Conservation (phyloP, 1,139 yeast genomes). For the Chernovozyma sophiae-reginae region DNA sequence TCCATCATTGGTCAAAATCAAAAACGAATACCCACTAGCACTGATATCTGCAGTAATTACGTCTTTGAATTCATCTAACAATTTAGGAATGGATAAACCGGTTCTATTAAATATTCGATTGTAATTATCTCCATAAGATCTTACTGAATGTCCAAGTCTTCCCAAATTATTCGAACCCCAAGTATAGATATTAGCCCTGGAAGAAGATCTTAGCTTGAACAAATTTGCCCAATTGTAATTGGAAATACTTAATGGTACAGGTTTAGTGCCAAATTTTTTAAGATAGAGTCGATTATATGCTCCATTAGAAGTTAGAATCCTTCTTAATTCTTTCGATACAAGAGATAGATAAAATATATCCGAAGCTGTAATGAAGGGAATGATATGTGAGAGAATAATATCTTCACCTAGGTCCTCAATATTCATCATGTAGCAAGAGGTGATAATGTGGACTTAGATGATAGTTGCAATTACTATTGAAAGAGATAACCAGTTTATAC, state of each 20-base stretch:
- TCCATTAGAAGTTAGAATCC: conserved; percentile 22
- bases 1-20: conserved; percentile 53
- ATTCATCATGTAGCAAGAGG: too few relatives aligned
- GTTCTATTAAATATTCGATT: conserved; percentile 17
- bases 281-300: conserved; percentile 39
- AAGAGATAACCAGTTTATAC: too few relatives aligned
- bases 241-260: conserved; percentile 37
- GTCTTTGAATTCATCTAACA: conserved; percentile 25
- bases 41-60: conserved; percentile 49
- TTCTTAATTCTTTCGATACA: conserved; percentile 33
- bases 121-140: conserved; percentile 19
- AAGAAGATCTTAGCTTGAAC: conserved; percentile 38
- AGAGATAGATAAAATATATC: conserved; percentile 48
- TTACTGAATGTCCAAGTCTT: conserved; percentile 50
- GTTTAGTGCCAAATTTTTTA: conserved; percentile 45
- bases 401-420: conserved; percentile 36
- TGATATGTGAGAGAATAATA: conserved; percentile 36
- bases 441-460: too few relatives aligned
- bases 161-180: conserved; percentile 61
- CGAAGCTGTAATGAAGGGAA: conserved; percentile 34
- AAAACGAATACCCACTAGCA: conserved; percentile 69
- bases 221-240: conserved; percentile 48
- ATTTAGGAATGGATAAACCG: conserved; percentile 40
- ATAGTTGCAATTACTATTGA: too few relatives aligned
- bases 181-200: conserved; percentile 45